Conservation (phyloP, 78 protist genomes). For the Dictyostelium intermedium region DNA sequence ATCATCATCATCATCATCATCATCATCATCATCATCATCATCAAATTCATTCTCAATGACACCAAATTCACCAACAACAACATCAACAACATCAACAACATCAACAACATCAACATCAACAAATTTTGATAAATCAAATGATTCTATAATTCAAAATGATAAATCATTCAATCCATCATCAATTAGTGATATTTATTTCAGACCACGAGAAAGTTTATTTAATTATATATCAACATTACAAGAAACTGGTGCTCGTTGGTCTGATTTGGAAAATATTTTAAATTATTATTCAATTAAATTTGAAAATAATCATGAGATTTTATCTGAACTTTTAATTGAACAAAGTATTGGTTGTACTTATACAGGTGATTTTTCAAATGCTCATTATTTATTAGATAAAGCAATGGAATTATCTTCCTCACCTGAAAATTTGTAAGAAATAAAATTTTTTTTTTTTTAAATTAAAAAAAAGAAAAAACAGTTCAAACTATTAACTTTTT, state of each 20-base stretch:
- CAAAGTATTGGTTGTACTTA: conserved; percentile 51
- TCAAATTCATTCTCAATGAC: background rate
- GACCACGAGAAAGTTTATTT: conserved; percentile 39
- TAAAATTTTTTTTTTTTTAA: too few species aligned
- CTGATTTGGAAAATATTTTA: conserved; percentile 37
- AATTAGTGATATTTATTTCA: conserved; percentile 15
- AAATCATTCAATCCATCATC: conserved; percentile 11
- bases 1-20: background rate
- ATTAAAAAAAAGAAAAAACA: background rate
- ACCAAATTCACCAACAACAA: background rate
- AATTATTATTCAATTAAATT: conserved; percentile 1
- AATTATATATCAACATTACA: conserved; percentile 52
- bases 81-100: background rate
- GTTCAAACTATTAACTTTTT: background rate
- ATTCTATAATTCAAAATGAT: background rate
- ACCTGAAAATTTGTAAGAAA: conserved; percentile 34
- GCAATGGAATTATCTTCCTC: conserved; percentile 25
- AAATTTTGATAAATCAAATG: background rate
- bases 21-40: background rate
- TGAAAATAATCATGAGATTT: conserved; percentile 43
- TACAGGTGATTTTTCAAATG: conserved; percentile 2
- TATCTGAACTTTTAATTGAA: conserved; percentile 46
- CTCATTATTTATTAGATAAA: conserved; percentile 29
- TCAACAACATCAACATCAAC: background rate
- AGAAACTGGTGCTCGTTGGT: conserved; percentile 70